Evolutionary conservation across 2,329 filamentous ascomycete species (phyloP).

Genomic region (Alternaria sp.): DNA sequence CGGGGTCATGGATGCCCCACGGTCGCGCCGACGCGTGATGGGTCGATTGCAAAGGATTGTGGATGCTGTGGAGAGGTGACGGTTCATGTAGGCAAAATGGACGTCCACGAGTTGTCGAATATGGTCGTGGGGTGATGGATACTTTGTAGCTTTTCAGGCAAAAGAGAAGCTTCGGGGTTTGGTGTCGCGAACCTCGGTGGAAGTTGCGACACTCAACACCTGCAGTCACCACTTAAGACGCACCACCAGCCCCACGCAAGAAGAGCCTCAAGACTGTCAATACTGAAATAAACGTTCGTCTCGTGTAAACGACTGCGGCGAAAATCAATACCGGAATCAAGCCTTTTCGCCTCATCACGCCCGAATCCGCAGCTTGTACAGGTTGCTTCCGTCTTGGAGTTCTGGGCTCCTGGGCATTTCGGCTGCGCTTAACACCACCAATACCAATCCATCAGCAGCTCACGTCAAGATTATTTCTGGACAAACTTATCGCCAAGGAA

Average conservation of each 20-base stretch:
- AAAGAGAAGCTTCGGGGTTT: background rate
- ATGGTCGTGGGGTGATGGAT: background rate
- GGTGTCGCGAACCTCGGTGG: background rate
- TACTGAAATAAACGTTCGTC: background rate
- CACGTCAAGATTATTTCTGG: background rate
- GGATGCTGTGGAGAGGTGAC: slow-evolving; percentile 5
- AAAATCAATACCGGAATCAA: slow-evolving; percentile 13
- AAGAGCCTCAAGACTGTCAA: background rate
- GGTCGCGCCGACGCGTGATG: slow-evolving; percentile 17
- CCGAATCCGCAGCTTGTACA: slow-evolving; percentile 9
- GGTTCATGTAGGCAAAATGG: slow-evolving; percentile 9
- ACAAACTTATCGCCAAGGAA: slow-evolving; percentile 9
- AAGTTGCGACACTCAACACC: background rate
- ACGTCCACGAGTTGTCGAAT: background rate
- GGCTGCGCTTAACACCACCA: slow-evolving; percentile 10
- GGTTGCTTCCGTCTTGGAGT: slow-evolving; percentile 20
- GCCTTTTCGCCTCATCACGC: slow-evolving; percentile 12
- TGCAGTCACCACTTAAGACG: background rate
- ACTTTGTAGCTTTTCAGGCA: slow-evolving; percentile 14
- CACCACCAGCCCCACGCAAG: background rate
- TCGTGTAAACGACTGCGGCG: background rate
- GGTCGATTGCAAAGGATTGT: slow-evolving; percentile 2
- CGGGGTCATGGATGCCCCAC: slow-evolving; percentile 22
- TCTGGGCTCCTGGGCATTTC: slow-evolving; percentile 19
- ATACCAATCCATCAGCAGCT: slow-evolving; percentile 2